phyloP scores from a whole-genome alignment of 78 protist species.

The Emiliania huxleyi region DNA sequence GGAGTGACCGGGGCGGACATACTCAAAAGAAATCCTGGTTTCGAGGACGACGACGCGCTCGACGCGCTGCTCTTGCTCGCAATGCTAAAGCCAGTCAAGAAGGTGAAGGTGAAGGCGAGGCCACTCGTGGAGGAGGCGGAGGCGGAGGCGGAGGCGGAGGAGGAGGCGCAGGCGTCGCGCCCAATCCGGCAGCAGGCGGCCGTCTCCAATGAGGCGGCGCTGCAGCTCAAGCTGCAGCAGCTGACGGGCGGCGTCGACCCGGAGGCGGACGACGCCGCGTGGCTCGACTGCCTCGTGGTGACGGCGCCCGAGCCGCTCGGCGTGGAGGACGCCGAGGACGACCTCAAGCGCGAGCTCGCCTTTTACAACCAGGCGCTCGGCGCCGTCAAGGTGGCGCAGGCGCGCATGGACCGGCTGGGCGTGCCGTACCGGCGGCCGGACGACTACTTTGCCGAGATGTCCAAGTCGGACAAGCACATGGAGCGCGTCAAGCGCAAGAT shows the following conservation, averaged over 20 bases:
- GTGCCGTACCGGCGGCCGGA: slow-evolving; percentile 60
- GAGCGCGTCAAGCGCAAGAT: slow-evolving; percentile 45
- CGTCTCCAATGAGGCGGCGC: background rate
- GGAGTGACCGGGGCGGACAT: no score
- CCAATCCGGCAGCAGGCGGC: background rate
- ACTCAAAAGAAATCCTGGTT: no score
- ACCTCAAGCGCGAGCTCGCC: slow-evolving; percentile 64
- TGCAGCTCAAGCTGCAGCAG: background rate
- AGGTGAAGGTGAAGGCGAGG: background rate
- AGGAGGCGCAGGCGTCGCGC: background rate
- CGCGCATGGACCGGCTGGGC: background rate
- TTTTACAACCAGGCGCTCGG: slow-evolving; percentile 56
- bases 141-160: background rate
- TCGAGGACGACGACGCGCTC: no score
- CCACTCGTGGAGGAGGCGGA: background rate
- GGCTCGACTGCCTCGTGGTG: slow-evolving; percentile 61
- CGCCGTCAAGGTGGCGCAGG: slow-evolving; percentile 35
- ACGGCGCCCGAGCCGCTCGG: slow-evolving; percentile 24
- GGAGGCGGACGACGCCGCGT: background rate
- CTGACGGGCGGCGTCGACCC: background rate
- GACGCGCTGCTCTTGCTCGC: no score
- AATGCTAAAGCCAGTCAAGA: background rate
- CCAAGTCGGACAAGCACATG: slow-evolving; percentile 88
- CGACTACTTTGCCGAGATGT: slow-evolving; percentile 93
- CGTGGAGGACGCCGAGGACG: slow-evolving; percentile 61